A percentile compares a stretch with the other conserved stretches of the same genome.
Conservation (phyloP, 345 rosid species). For the Hibiscus mutabilis region DNA sequence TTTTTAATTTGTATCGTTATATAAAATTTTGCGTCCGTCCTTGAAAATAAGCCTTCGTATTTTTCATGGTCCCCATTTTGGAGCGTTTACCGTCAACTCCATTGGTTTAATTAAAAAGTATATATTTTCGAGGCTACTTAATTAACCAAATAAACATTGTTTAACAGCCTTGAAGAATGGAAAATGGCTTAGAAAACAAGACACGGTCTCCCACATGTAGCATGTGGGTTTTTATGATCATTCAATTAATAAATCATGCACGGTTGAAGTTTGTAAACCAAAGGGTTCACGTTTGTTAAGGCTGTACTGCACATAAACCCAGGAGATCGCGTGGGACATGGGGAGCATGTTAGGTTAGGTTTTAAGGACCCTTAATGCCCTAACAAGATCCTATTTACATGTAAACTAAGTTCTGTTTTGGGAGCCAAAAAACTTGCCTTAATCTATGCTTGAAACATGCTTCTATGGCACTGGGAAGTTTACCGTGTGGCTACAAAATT, state of each 20-base stretch:
- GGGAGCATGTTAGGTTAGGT: constrained; percentile 12
- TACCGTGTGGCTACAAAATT: constrained; percentile 4
- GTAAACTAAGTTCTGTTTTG: constrained; percentile 14
- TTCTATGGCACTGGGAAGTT: constrained; percentile 13
- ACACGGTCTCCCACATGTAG: constrained; percentile 83
- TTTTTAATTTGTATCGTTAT: accelerated
- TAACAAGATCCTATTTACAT: constrained; percentile 41
- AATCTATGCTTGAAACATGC: constrained; percentile 16
- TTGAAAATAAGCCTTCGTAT: background rate
- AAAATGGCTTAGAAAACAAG: constrained; percentile 23
- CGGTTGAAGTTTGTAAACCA: constrained; percentile 16
- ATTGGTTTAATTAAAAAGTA: background rate
- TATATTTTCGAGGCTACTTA: background rate
- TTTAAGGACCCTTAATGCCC: constrained; percentile 13
- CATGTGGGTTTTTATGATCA: constrained; percentile 54
- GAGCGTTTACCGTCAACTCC: constrained; percentile 25
- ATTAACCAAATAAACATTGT: background rate
- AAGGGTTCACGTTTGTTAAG: constrained; percentile 22
- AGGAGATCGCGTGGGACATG: constrained; percentile 37
- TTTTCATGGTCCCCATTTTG: constrained; percentile 3
- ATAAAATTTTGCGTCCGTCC: too few species aligned
- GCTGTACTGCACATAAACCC: constrained; percentile 25
- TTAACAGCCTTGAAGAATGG: constrained; percentile 19
- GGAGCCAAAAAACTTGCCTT: constrained; percentile 5
- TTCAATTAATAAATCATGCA: constrained; percentile 33